These are phyloP conservation scores for Ustilago cynodontis DNA, from an alignment of 1,284 basidiomycete species.

Conservation along the genomic window DNA sequence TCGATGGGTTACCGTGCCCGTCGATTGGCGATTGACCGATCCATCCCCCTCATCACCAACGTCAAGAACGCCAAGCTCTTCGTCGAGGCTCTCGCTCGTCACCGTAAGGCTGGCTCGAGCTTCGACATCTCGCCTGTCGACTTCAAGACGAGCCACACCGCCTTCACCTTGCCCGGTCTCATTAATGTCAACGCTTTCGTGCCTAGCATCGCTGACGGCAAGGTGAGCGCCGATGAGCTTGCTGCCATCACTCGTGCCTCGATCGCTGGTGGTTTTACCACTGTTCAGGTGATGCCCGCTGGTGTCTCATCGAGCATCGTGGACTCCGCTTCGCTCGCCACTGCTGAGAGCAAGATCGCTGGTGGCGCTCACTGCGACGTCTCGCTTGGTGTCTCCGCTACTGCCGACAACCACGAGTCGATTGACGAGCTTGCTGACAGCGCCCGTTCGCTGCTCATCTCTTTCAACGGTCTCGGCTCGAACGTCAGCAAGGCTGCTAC, in stretches of 20 bases:
- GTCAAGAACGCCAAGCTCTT: slow-evolving; percentile 99
- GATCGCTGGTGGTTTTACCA: slow-evolving; percentile 66
- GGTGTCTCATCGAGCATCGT: slow-evolving; percentile 48
- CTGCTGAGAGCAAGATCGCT: slow-evolving; percentile 63
- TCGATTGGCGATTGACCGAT: slow-evolving; percentile 99
- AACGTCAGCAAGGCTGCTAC: slow-evolving; percentile 68
- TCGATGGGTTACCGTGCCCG: slow-evolving; percentile 97
- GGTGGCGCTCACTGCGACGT: slow-evolving; percentile 64
- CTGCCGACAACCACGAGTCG: slow-evolving; percentile 53
- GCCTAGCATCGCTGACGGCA: slow-evolving; percentile 77
- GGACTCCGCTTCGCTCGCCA: slow-evolving; percentile 53
- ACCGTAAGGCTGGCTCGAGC: slow-evolving; percentile 76
- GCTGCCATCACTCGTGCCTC: slow-evolving; percentile 65
- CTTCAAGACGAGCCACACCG: slow-evolving; percentile 89
- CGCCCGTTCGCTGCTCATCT: slow-evolving; percentile 62
- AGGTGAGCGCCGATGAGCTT: slow-evolving; percentile 76
- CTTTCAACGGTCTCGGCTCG: slow-evolving; percentile 58
- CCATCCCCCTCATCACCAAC: slow-evolving; percentile 96
- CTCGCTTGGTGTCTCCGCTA: slow-evolving; percentile 62
- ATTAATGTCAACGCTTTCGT: slow-evolving; percentile 90
- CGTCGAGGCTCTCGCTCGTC: slow-evolving; percentile 87
- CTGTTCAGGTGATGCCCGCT: slow-evolving; percentile 57
- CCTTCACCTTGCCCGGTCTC: slow-evolving; percentile 91
- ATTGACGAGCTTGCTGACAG: slow-evolving; percentile 59
- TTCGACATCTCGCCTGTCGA: slow-evolving; percentile 91